Conservation (phyloP, 805 yeast genomes). For the Saccharomycopsis sp. region DNA sequence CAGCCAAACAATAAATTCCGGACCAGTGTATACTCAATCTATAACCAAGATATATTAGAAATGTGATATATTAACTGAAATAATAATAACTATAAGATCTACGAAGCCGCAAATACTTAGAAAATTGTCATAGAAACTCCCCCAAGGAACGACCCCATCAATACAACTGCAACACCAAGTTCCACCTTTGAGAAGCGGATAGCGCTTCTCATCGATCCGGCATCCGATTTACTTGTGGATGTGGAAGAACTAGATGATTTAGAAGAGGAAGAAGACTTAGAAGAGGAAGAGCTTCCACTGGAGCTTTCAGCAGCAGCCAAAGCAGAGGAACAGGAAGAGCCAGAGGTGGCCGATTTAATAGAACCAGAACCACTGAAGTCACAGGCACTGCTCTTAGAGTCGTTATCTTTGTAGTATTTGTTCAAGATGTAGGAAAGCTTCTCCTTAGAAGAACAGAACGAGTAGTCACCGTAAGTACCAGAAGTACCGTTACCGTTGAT, state of each 20-base stretch:
- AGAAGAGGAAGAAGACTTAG: slow-evolving; percentile 25
- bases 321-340: slow-evolving; percentile 46
- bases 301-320: slow-evolving; percentile 32
- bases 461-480: slow-evolving; percentile 67
- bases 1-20: too few species aligned
- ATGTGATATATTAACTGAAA: too few species aligned
- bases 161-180: slow-evolving; percentile 11
- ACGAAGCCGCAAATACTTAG: too few species aligned
- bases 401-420: slow-evolving; percentile 52
- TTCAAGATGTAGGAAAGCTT: slow-evolving; percentile 60
- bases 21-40: too few species aligned
- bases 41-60: too few species aligned
- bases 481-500: slow-evolving; percentile 54
- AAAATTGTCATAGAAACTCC: slow-evolving; percentile 16
- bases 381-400: slow-evolving; percentile 48
- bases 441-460: slow-evolving; percentile 64
- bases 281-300: slow-evolving; percentile 29
- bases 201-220: slow-evolving; percentile 1
- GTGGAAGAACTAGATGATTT: slow-evolving; percentile 26
- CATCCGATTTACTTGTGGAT: slow-evolving; percentile 12
- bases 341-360: slow-evolving; percentile 35
- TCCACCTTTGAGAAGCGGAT: slow-evolving; percentile 15
- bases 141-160: slow-evolving; percentile 18
- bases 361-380: slow-evolving; percentile 67
- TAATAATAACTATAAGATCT: too few species aligned